phyloP scores from a whole-genome alignment of 2,329 filamentous ascomycete genomes.

The Kalmusia sp. region DNA sequence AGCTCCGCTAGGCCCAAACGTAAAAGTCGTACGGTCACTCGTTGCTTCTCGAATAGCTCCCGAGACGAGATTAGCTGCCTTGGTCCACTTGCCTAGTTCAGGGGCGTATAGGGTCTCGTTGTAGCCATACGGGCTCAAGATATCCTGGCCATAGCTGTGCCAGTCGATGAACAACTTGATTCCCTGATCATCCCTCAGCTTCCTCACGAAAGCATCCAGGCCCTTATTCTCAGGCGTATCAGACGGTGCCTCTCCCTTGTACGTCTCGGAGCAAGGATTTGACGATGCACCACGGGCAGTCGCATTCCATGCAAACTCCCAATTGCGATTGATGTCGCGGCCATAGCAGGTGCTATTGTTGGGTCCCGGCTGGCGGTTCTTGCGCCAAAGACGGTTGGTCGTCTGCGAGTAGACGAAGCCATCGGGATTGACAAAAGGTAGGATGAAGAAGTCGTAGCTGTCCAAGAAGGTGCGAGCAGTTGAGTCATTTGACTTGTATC shows the following conservation, averaged over 20 bases:
- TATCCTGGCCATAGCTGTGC: slow-evolving; percentile 68
- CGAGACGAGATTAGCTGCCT: slow-evolving; percentile 55
- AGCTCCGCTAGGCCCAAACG: slow-evolving; percentile 59
- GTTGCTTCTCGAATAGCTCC: slow-evolving; percentile 58
- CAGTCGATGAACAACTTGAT: slow-evolving; percentile 69
- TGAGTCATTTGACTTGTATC: slow-evolving; percentile 34
- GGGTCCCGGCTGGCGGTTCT: slow-evolving; percentile 41
- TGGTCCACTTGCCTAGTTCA: slow-evolving; percentile 58
- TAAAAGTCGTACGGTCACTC: slow-evolving; percentile 42
- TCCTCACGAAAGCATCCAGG: slow-evolving; percentile 55
- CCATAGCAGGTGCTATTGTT: slow-evolving; percentile 40
- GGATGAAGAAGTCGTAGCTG: slow-evolving; percentile 41
- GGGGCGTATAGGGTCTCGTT: slow-evolving; percentile 57
- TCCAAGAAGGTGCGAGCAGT: slow-evolving; percentile 40
- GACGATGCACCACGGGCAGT: slow-evolving; percentile 35
- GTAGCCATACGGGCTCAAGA: slow-evolving; percentile 66
- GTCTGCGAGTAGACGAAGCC: slow-evolving; percentile 44
- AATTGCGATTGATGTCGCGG: slow-evolving; percentile 45
- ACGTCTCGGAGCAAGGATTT: slow-evolving; percentile 36
- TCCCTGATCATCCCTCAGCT: slow-evolving; percentile 53
- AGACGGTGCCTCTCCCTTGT: slow-evolving; percentile 36
- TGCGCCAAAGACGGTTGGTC: slow-evolving; percentile 43
- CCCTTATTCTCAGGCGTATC: slow-evolving; percentile 38
- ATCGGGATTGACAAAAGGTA: slow-evolving; percentile 42
- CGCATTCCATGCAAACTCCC: slow-evolving; percentile 39